Evolutionary conservation across 805 yeast species (phyloP).

Genomic region (Starmerella bacillaris): DNA sequence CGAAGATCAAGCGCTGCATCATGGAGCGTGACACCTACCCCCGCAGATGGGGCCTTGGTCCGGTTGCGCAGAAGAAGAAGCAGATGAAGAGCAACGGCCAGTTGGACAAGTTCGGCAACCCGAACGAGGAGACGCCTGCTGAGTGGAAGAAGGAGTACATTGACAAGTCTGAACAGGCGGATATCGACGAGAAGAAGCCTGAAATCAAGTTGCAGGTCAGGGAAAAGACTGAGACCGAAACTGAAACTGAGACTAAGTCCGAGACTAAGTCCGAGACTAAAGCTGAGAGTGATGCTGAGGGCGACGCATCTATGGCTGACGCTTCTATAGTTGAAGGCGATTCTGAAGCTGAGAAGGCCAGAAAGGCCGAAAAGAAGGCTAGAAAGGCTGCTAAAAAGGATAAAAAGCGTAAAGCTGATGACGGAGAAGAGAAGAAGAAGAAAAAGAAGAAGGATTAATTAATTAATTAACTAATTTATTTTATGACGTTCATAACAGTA

Average conservation of each 20-base stretch:
- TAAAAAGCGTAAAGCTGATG: slow-evolving; percentile 6
- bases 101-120: slow-evolving; percentile 87
- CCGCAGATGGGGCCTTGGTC: slow-evolving; percentile 99
- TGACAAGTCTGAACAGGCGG: slow-evolving; percentile 42
- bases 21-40: slow-evolving; percentile 99
- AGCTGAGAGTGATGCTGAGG: slow-evolving; percentile 20
- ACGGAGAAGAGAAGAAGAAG: slow-evolving; percentile 26
- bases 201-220: slow-evolving; percentile 30
- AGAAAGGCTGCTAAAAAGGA: slow-evolving; percentile 1
- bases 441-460: slow-evolving; percentile 30
- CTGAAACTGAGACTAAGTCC: slow-evolving; percentile 23
- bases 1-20: slow-evolving; percentile 96
- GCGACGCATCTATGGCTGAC: slow-evolving; percentile 3
- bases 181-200: slow-evolving; percentile 19
- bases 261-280: slow-evolving; percentile 21
- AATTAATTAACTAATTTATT: slow-evolving; percentile 4
- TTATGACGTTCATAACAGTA: background rate
- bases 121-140: slow-evolving; percentile 83
- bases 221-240: slow-evolving; percentile 22
- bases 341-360: background rate
- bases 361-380: slow-evolving; percentile 2
- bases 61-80: slow-evolving; percentile 96
- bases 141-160: slow-evolving; percentile 78
- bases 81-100: slow-evolving; percentile 94
- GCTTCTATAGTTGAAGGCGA: background rate